These are phyloP conservation scores for Porphyrellus cyaneotinctus DNA, from an alignment of 768 basidiomycete genomes.

Conservation along the genomic window DNA sequence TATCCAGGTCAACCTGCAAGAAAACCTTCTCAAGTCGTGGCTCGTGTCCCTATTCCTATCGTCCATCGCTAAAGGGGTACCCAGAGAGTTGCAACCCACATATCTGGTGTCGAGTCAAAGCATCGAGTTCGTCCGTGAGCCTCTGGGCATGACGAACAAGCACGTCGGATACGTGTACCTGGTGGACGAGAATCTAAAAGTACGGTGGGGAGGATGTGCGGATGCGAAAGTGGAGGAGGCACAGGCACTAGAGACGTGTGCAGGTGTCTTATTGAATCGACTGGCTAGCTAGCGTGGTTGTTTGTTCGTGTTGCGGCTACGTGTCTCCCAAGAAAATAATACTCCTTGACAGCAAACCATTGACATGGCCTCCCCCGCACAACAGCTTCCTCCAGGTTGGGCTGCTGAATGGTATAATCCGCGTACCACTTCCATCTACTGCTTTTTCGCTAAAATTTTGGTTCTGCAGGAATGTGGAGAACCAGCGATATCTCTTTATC, in stretches of 20 bases:
- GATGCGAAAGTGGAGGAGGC: conserved; percentile 76
- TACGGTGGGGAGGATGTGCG: conserved; percentile 92
- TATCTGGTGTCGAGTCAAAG: conserved; percentile 82
- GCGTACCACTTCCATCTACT: not conserved
- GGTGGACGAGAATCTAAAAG: conserved; percentile 76
- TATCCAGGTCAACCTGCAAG: conserved; percentile 89
- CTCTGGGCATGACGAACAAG: conserved; percentile 84
- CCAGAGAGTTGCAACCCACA: conserved; percentile 57
- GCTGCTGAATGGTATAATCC: conserved; percentile 77
- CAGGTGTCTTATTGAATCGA: conserved; percentile 63
- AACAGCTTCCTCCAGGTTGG: conserved; percentile 90
- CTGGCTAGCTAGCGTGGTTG: conserved; percentile 24
- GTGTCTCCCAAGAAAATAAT: conserved; percentile 21
- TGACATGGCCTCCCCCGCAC: conserved; percentile 50
- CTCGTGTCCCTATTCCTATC: conserved; percentile 83
- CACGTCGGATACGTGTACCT: conserved; percentile 91
- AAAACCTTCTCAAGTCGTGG: conserved; percentile 88
- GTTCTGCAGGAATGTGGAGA: conserved; percentile 62
- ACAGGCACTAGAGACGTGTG: conserved; percentile 62
- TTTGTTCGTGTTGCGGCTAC: conserved; percentile 27
- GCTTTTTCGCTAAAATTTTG: conserved; percentile 18
- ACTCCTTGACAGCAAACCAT: not conserved
- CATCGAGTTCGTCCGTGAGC: conserved; percentile 80
- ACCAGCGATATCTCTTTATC: conserved; percentile 85
- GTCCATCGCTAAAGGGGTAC: conserved; percentile 64